Conservation (phyloP, 768 basidiomycete genomes). For the Russula abietina region DNA sequence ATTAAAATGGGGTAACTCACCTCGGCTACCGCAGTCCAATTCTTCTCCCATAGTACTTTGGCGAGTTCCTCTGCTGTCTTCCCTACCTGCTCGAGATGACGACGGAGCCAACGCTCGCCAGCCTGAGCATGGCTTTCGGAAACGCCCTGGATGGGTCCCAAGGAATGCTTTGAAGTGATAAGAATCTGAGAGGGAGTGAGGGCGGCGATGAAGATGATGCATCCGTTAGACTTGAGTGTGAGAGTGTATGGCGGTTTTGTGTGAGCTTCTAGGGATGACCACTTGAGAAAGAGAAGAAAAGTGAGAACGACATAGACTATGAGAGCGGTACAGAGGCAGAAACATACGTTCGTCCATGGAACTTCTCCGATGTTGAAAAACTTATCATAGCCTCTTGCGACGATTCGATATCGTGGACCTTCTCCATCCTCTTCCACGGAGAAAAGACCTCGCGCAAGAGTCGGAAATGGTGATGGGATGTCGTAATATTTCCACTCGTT, state of each 20-base stretch:
- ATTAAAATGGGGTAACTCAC: slow-evolving; percentile 39
- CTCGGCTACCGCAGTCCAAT: slow-evolving; percentile 90
- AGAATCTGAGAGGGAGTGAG: slow-evolving; percentile 69
- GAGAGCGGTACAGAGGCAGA: neutral
- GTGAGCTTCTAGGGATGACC: slow-evolving; percentile 62
- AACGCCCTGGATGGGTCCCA: slow-evolving; percentile 50
- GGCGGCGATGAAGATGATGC: slow-evolving; percentile 92
- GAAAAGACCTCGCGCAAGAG: slow-evolving; percentile 90
- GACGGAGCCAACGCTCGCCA: slow-evolving; percentile 78
- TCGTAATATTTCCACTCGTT: slow-evolving; percentile 93
- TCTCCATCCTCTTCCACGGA: slow-evolving; percentile 44
- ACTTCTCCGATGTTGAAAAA: slow-evolving; percentile 98
- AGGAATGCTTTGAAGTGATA: slow-evolving; percentile 87
- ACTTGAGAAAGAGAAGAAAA: slow-evolving; percentile 43
- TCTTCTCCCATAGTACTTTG: slow-evolving; percentile 63
- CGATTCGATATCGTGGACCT: slow-evolving; percentile 49
- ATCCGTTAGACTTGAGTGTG: slow-evolving; percentile 92
- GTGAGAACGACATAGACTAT: neutral
- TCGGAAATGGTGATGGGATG: slow-evolving; percentile 87
- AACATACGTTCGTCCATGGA: slow-evolving; percentile 83
- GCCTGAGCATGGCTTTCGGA: slow-evolving; percentile 67
- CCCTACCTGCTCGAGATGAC: slow-evolving; percentile 54
- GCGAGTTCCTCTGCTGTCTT: slow-evolving; percentile 76
- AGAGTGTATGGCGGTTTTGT: slow-evolving; percentile 77
- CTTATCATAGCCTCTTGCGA: slow-evolving; percentile 94